Base-by-base conservation (phyloP, 78 protist species). In the Dictyostelium brefeldianum region DNA sequence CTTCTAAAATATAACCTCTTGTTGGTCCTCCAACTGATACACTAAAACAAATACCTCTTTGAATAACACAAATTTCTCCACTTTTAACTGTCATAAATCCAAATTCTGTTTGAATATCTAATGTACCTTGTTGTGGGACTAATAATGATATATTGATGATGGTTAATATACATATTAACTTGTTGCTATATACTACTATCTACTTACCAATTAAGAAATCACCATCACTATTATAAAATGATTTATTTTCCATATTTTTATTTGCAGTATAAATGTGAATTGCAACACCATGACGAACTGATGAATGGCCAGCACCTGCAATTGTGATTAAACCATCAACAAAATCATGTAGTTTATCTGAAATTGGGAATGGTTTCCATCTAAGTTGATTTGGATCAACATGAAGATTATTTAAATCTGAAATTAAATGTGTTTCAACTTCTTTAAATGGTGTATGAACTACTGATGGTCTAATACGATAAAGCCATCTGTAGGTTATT, bases 1-100 rank as follows among this genome's bases (percentile, higher is more conserved):
- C 94, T 74, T 98, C 99, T 14, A 41, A 54, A 41, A 98, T 78
- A 70, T 98, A 98, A 31, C 99, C 99, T 41, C 99, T 81, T 12
- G 84, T 20, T 78, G 94, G 89, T 15, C 96, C 69, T 41, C 89
- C 94, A 15, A 96, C 69, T 70, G 7, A n/a, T 31, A 98, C 98
- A 3, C 91, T 7, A 80, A 97, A 98, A 10, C 80, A 74, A 48
- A 98, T 96, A 25, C 99, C 99, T 15, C 98, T 79, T 46, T 80
- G 99, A 17, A 98, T 75, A 57, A 98, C 99, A 83, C 97, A 85
- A 41, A 98, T 97, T 57, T 97, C 98, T 3, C 96, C 96, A 1
- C 97, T 95, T 11, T 10, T 48, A n/a, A 98, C 99, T 22, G 80
- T 62, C 81, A 98, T 27, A 41, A 14, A 18, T 51, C 99, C 99